Conservation (phyloP, 495 filamentous ascomycete species). For the Choiromyces venosus region DNA sequence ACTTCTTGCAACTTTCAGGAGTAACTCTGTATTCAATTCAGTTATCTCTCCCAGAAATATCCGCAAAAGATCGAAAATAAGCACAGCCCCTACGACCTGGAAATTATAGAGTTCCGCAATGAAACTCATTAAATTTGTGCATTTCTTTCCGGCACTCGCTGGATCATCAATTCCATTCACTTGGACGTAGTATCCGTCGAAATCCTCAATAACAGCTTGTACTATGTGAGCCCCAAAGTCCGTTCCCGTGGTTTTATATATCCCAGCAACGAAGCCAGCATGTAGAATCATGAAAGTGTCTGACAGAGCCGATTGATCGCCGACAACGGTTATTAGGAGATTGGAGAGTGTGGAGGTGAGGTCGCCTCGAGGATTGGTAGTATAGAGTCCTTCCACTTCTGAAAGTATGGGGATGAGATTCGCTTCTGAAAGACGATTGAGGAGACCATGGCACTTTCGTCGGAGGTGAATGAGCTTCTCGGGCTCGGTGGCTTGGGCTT, state of each 20-base stretch:
- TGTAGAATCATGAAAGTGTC: slow-evolving; percentile 88
- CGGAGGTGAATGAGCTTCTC: slow-evolving; percentile 66
- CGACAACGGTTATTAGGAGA: slow-evolving; percentile 66
- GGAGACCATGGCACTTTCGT: slow-evolving; percentile 74
- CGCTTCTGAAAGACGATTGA: slow-evolving; percentile 89
- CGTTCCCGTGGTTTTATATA: slow-evolving; percentile 78
- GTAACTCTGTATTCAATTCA: slow-evolving; percentile 84
- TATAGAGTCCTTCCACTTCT: slow-evolving; percentile 77
- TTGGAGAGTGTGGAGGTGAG: slow-evolving; percentile 73
- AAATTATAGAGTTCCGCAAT: slow-evolving; percentile 88
- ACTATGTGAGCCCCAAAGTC: slow-evolving; percentile 83
- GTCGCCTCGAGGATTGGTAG: slow-evolving; percentile 69
- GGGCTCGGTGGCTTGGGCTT: slow-evolving; percentile 54
- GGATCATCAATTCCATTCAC: slow-evolving; percentile 47
- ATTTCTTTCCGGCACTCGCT: slow-evolving; percentile 55
- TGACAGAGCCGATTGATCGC: slow-evolving; percentile 66
- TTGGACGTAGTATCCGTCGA: slow-evolving; percentile 53
- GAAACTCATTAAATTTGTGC: slow-evolving; percentile 73
- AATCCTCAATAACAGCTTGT: slow-evolving; percentile 66
- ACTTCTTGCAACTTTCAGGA: slow-evolving; percentile 78
- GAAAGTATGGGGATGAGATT: slow-evolving; percentile 73
- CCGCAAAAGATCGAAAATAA: slow-evolving; percentile 86
- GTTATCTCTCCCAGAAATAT: slow-evolving; percentile 67
- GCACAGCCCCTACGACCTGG: slow-evolving; percentile 70
- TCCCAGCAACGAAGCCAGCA: slow-evolving; percentile 79